Evolutionary conservation across 2,329 filamentous ascomycete genomes (phyloP), one percentile per base, ranked within the genome.

Genomic region (Diaporthe batatas): DNA sequence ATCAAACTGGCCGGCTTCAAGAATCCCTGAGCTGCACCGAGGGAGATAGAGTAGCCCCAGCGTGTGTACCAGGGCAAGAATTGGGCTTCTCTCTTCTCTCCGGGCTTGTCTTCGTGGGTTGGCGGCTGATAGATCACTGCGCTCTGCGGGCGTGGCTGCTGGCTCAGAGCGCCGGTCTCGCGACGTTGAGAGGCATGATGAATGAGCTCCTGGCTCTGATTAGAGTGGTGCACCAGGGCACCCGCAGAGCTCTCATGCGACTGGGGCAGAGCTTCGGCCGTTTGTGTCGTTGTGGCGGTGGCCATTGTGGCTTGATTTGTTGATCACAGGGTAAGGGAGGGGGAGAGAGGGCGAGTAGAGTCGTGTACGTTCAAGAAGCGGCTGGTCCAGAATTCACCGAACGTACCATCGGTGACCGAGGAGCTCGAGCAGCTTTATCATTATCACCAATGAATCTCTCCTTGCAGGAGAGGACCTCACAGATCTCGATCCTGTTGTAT

Each of bases 31-130:
- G 70, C 70, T 5, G 58, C 70, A 1, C 70, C 70, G 14, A 72
- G 53, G 3, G 59, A 58, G 29, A 72, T 72, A 2, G 62, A 67
- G 10, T 72, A 72, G 1, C 70, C 70, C 70, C 70, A 72, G 0
- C 70, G 70, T 3, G 70, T 72, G 42, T 72, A 72, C 70, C 70
- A 72, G 6, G 70, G 70, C 29, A 72, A 16, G 51, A 72, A 72
- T 18, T 72, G 70, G n/a, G 62, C 51, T n/a, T 64, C 64, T 36
- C 64, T 23, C 29, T 72, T 72, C 59, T 58, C 49, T 2, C 70
- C 70, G 3, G 70, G 70, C 12, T 64, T 53, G 6, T 72, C 70
- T 21, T 57, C 59, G 21, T 72, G 51, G 10, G 59, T 36, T 3
- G 70, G 51, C 25, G 51, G 51, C 25, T 49, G 39, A 11, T 68